Evolutionary conservation across 2,329 filamentous ascomycete species (phyloP).

Genomic region (Moelleriella libera): DNA sequence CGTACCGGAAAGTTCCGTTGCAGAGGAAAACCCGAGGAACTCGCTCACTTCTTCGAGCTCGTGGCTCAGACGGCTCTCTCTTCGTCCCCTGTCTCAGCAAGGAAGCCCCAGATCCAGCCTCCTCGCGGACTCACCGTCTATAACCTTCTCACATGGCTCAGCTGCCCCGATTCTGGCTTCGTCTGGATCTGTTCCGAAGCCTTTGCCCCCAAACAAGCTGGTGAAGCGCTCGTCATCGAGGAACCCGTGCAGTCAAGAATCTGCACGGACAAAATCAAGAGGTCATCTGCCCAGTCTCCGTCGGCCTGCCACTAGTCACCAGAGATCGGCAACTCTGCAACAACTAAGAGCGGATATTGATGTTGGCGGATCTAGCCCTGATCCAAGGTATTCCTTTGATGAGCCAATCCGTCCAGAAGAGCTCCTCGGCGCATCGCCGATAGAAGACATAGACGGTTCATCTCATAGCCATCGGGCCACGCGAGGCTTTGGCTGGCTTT

Average conservation of each 20-base stretch:
- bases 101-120: conserved; percentile 51
- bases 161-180: conserved; percentile 46
- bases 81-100: conserved; percentile 49
- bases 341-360: conserved; percentile 25
- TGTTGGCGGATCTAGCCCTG: conserved; percentile 9
- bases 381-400: conserved; percentile 20
- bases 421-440: conserved; percentile 13
- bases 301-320: conserved; percentile 65
- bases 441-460: conserved; percentile 7
- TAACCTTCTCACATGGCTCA: conserved; percentile 53
- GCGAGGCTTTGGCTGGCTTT: conserved; percentile 28
- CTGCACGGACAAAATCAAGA: conserved; percentile 34
- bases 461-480: conserved; percentile 1
- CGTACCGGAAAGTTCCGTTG: conserved; percentile 5
- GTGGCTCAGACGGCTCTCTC: conserved; percentile 60
- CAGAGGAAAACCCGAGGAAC: conserved; percentile 33
- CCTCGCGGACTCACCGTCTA: conserved; percentile 49
- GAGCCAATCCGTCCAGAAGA: conserved; percentile 16
- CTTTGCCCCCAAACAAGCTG: conserved; percentile 56
- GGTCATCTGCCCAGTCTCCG: conserved; percentile 53
- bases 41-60: conserved; percentile 49
- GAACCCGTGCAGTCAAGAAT: conserved; percentile 22
- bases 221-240: conserved; percentile 57
- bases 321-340: conserved; percentile 58
- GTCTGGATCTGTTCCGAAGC: conserved; percentile 20